A percentile compares a stretch with the other conserved stretches of the same genome.
Conservation (phyloP, 2,329 filamentous ascomycete genomes). For the Zymoseptoria passerinii region DNA sequence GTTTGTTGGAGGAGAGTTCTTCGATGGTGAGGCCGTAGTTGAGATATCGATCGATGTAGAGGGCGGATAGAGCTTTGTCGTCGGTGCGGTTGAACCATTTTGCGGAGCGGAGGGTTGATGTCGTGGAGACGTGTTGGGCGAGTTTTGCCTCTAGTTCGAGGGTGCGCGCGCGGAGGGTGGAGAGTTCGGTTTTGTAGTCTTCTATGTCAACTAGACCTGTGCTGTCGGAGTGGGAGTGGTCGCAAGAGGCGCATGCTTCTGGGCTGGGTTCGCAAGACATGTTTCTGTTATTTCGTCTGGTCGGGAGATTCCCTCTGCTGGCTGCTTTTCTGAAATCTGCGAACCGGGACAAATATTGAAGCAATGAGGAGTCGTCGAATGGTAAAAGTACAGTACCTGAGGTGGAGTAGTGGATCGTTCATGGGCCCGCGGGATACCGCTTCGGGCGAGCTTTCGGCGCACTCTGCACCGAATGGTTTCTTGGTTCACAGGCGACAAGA, state of each 20-base stretch:
- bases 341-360: neutral
- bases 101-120: conserved; percentile 18
- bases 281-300: neutral
- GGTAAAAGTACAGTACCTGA: neutral
- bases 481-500: too few relatives aligned
- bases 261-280: conserved; percentile 6
- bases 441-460: neutral
- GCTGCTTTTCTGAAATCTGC: too few relatives aligned
- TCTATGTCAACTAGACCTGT: conserved; percentile 21
- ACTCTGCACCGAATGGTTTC: neutral
- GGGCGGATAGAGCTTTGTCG: conserved; percentile 24
- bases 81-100: conserved; percentile 26
- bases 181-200: conserved; percentile 26
- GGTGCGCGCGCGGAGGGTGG: conserved; percentile 21
- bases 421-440: neutral
- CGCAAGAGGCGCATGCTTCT: conserved; percentile 15
- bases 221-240: conserved; percentile 3
- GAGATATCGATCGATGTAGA: conserved; percentile 27
- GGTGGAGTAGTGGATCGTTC: neutral
- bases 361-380: neutral
- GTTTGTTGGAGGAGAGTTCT: conserved; percentile 22
- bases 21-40: conserved; percentile 25
- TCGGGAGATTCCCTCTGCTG: neutral
- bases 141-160: conserved; percentile 24
- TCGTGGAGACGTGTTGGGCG: conserved; percentile 13